Conservation (phyloP, 306 rosid species). For the Cucumis hystrix region DNA sequence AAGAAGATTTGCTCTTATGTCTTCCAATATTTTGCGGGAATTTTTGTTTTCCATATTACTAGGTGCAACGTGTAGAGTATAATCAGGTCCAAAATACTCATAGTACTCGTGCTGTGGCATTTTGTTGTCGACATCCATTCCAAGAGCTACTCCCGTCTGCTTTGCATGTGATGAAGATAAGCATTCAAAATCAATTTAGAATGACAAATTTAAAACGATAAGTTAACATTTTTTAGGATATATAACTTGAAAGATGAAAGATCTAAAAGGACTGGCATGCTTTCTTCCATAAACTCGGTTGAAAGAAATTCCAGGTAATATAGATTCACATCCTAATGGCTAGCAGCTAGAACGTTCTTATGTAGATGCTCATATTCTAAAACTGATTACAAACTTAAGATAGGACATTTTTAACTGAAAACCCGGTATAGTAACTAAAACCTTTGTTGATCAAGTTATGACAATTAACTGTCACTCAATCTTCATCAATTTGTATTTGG, state of each 20-base stretch:
- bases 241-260: background rate
- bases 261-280: background rate
- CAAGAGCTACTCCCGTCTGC: conserved; percentile 93
- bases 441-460: background rate
- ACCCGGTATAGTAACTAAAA: background rate
- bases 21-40: conserved; percentile 48
- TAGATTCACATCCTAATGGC: background rate
- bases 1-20: conserved; percentile 57
- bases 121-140: conserved; percentile 79
- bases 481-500: background rate
- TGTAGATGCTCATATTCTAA: background rate
- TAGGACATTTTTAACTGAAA: background rate
- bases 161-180: conserved; percentile 12
- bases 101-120: conserved; percentile 88
- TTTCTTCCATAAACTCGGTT: background rate
- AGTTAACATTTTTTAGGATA: conserved; percentile 3
- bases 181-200: background rate
- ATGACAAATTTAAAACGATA: background rate
- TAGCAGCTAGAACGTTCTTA: background rate
- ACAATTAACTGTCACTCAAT: background rate
- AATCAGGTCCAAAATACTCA: conserved; percentile 89
- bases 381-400: background rate
- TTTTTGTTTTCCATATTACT: conserved; percentile 93
- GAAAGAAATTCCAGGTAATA: background rate
- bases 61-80: conserved; percentile 87